Conservation (phyloP, 495 filamentous ascomycete species). For the Podospora conica region DNA sequence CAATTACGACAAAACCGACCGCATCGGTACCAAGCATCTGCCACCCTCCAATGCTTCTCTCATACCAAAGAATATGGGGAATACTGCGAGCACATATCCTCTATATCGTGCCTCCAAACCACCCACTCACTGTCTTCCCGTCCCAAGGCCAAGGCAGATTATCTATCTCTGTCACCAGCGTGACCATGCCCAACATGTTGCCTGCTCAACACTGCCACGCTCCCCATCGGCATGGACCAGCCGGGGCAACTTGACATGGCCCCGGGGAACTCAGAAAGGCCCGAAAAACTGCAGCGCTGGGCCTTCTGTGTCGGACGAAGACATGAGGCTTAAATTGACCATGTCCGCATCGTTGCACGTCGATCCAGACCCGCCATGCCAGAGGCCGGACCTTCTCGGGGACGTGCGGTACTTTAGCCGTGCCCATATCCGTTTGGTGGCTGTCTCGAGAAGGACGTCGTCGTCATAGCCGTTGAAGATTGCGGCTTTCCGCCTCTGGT, state of each 20-base stretch:
- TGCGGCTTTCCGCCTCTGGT: background rate
- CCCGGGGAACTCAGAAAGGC: background rate
- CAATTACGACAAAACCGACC: too few species aligned
- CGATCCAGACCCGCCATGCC: background rate
- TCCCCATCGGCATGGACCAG: background rate
- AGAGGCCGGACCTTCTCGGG: background rate
- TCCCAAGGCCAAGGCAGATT: background rate
- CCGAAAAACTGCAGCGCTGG: background rate
- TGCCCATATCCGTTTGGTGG: too few species aligned
- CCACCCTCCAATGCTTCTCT: background rate
- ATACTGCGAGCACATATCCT: background rate
- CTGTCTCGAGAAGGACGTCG: background rate
- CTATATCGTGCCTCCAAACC: too few species aligned
- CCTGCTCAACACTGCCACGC: background rate
- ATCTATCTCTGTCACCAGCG: background rate
- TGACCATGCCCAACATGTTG: background rate
- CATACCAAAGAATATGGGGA: background rate
- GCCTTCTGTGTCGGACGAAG: background rate
- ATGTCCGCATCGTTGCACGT: background rate
- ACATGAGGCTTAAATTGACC: conserved; percentile 1
- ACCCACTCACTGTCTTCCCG: background rate
- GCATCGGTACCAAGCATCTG: background rate
- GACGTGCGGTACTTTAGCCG: background rate
- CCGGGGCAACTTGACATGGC: background rate
- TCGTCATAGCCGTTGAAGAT: background rate